Evolutionary conservation across 1,284 basidiomycete species (phyloP), one percentile per base, ranked within the genome.

Genomic region (Ustilago trichophora): DNA sequence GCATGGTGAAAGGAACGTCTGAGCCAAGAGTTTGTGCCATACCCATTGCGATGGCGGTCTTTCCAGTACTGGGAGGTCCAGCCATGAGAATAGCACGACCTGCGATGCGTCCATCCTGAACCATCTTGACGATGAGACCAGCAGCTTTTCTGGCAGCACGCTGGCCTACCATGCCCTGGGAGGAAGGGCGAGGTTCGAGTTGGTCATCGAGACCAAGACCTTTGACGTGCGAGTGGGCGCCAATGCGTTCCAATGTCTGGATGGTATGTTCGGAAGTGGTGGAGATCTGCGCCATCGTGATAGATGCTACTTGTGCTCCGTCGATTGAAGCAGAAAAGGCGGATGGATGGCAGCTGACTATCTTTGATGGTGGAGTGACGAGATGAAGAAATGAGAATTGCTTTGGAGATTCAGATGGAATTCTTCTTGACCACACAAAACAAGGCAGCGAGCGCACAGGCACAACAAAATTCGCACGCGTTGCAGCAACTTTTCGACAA

Each of bases 41-140:
- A 57, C 92, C 78, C 85, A 98, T 88, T 9, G 94, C 94, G 78
- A 98, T 96, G 34, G 95, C 95, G 0, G 95, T 98, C 85, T 98
- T 98, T 47, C 95, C 95, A 2, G 93, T 93, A 38, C 91, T 92
- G 10, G 94, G 94, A 4, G 95, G 95, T 0, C 95, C 95, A 15
- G 94, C 93, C 82, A 98, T 96, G 50, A 98, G 85, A 83, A 98
- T 94, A 6, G 93, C 92, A 45, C 94, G 87, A 29, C 95, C 95
- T 0, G 94, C 92, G 80, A 98, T 98, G 50, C 89, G 87, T 16
- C 92, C 92, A 75, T 96, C 91, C 82, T 96, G 92, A 1, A 98
- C 93, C 93, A 98, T 96, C 83, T 91, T 94, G 75, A 98, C 87
- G 69, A 98, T 94, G 85, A 98, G 91, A 6, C 94, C 95, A 0